phyloP scores from a whole-genome alignment of 306 rosid species.

The Sicyos edulis region DNA sequence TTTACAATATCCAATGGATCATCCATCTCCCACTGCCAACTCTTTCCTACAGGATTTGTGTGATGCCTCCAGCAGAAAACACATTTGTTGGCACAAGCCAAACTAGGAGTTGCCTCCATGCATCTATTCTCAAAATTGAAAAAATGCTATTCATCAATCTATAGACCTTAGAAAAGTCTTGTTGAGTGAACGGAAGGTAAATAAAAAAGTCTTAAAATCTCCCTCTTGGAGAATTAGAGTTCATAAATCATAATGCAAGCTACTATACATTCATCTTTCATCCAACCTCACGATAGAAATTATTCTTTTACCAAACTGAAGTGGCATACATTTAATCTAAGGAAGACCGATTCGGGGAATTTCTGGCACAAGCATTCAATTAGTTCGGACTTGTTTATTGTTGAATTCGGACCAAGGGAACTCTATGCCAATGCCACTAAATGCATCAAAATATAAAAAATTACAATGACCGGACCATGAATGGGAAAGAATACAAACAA shows the following conservation, averaged over 20 bases:
- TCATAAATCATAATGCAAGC: neutral
- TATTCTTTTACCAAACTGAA: neutral
- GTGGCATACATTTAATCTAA: neutral
- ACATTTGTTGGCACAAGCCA: conserved; percentile 98
- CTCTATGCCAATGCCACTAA: neutral
- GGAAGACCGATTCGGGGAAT: no score
- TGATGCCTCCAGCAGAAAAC: conserved; percentile 99
- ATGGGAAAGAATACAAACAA: neutral
- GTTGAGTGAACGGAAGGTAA: neutral
- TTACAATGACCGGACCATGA: neutral
- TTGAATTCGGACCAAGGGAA: no score
- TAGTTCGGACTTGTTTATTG: no score
- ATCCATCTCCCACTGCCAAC: conserved; percentile 99
- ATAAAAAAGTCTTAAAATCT: neutral
- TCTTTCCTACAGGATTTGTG: conserved; percentile 94
- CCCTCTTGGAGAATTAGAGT: neutral
- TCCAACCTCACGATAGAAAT: neutral
- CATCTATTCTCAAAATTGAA: conserved; percentile 52
- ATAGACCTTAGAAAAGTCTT: neutral
- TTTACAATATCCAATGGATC: conserved; percentile 82
- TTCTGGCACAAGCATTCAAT: no score
- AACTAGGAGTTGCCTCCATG: conserved; percentile 99
- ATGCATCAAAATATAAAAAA: neutral
- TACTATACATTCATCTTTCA: neutral
- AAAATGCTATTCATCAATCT: neutral